These are phyloP conservation scores for Suillus weaverae DNA, from an alignment of 768 basidiomycete species.

Conservation along the genomic window DNA sequence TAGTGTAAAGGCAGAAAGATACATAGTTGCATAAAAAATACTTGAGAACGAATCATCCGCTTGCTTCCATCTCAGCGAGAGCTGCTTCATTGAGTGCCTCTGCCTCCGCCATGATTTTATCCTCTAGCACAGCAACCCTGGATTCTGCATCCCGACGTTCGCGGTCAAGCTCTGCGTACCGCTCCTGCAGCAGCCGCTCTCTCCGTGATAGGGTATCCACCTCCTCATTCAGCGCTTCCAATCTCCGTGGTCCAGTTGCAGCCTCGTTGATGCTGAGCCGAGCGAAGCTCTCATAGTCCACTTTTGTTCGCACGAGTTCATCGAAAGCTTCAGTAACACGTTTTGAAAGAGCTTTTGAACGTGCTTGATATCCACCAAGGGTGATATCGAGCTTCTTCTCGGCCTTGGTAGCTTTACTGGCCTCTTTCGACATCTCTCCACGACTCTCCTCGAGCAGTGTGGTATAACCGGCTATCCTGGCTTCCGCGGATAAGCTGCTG, in stretches of 20 bases:
- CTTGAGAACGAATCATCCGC: constrained; percentile 5
- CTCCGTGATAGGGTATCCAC: constrained; percentile 77
- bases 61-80: constrained; percentile 59
- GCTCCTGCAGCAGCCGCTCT: constrained; percentile 76
- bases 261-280: constrained; percentile 71
- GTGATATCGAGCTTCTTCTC: constrained; percentile 90
- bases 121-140: constrained; percentile 69
- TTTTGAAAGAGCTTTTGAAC: constrained; percentile 64
- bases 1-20: constrained; percentile 5
- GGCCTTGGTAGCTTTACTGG: constrained; percentile 73
- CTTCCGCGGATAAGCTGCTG: constrained; percentile 52
- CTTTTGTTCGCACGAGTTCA: constrained; percentile 61
- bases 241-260: constrained; percentile 73
- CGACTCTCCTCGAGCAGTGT: constrained; percentile 61
- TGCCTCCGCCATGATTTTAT: constrained; percentile 82
- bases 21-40: constrained; percentile 15
- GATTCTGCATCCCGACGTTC: constrained; percentile 63
- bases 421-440: constrained; percentile 76
- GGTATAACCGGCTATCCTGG: constrained; percentile 63
- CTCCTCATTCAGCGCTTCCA: constrained; percentile 82
- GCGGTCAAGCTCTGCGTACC: constrained; percentile 79
- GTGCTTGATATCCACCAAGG: constrained; percentile 88
- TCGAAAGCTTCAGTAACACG: constrained; percentile 68
- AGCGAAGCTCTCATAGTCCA: constrained; percentile 80
- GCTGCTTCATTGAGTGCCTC: constrained; percentile 80